phyloP scores from a whole-genome alignment of 2,329 filamentous ascomycete species.

The Hymenoscyphus fructigenus region DNA sequence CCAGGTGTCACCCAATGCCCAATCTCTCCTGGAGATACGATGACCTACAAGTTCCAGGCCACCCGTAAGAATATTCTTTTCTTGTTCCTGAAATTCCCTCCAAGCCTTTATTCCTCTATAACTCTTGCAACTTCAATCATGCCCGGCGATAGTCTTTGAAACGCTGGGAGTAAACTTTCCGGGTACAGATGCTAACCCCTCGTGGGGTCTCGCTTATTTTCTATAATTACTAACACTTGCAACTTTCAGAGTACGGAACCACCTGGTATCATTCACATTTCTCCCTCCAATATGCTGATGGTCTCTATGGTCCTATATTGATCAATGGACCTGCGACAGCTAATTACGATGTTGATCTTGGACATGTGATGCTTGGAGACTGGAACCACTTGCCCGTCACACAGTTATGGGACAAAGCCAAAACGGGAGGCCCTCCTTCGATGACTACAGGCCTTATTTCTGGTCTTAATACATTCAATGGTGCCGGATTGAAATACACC shows the following conservation, averaged over 20 bases:
- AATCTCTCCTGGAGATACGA: conserved; percentile 47
- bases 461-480: conserved; percentile 24
- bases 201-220: neutral
- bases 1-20: conserved; percentile 61
- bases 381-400: conserved; percentile 37
- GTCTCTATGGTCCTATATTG: conserved; percentile 57
- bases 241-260: neutral
- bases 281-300: conserved; percentile 48
- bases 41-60: conserved; percentile 42
- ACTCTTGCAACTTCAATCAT: no score
- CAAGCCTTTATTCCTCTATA: no score
- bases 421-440: conserved; percentile 11
- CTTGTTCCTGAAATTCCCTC: conserved; percentile 59
- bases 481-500: no score
- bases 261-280: conserved; percentile 61
- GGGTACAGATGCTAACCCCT: neutral
- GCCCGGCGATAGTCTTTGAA: no score
- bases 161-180: no score
- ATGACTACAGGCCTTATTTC: conserved; percentile 20
- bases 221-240: conserved; percentile 15
- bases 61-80: conserved; percentile 51
- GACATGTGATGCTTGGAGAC: conserved; percentile 44
- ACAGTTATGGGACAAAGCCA: neutral
- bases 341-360: conserved; percentile 45
- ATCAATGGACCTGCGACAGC: conserved; percentile 48